These are phyloP conservation scores for Phytophthora cryptogea DNA, from an alignment of 352 stramenopile genomes.

Conservation along the genomic window DNA sequence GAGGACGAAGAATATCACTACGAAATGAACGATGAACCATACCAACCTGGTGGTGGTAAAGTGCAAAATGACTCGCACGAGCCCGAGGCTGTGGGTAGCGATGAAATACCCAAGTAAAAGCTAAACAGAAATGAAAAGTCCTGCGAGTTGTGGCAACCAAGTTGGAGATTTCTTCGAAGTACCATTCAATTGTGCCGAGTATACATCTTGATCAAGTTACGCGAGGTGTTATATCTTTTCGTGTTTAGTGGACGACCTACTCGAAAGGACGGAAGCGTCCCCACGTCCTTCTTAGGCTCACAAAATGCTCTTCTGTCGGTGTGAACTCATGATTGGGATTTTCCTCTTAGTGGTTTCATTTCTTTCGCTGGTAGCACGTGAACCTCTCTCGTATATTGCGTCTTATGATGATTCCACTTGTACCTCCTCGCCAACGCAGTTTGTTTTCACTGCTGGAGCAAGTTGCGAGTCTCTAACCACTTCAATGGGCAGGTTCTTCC, in stretches of 20 bases:
- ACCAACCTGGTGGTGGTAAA: constrained; percentile 1
- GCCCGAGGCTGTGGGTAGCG: neutral
- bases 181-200: neutral
- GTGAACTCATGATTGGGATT: neutral
- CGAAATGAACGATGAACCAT: constrained; percentile 7
- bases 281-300: neutral
- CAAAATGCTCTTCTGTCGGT: neutral
- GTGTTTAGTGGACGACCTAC: neutral
- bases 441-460: constrained; percentile 5
- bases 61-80: neutral
- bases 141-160: too few species aligned
- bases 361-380: neutral
- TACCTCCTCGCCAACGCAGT: constrained; percentile 1
- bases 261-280: neutral
- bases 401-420: neutral
- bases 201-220: neutral
- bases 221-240: too few species aligned
- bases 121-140: neutral
- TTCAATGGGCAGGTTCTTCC: neutral
- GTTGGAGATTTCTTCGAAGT: neutral
- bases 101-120: neutral
- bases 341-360: neutral
- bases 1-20: constrained; percentile 34
- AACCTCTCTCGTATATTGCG: neutral
- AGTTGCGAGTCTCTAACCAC: neutral